Conservation (phyloP, 371 early-diverging fungal species). For the Chytridium lagenaria region DNA sequence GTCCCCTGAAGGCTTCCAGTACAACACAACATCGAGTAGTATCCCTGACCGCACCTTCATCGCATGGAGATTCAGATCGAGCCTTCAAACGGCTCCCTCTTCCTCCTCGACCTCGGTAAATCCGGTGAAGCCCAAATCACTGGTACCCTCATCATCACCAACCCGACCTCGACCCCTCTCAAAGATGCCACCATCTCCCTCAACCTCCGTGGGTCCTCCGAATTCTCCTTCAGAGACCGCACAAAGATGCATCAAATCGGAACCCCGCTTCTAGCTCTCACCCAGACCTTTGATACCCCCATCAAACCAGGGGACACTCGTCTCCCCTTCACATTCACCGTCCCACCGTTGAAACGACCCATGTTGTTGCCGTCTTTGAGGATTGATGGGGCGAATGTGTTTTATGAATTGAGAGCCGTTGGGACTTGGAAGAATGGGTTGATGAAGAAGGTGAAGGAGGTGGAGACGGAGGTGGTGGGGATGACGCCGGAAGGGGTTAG, state of each 20-base stretch:
- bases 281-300: too few relatives aligned
- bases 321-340: not conserved
- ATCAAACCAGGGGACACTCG: too few relatives aligned
- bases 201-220: not conserved
- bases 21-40: too few relatives aligned
- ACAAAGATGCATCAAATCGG: not conserved
- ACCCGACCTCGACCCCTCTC: not conserved
- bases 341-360: not conserved
- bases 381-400: not conserved
- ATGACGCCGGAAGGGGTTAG: too few relatives aligned
- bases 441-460: too few relatives aligned
- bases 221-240: not conserved
- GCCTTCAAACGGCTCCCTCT: not conserved
- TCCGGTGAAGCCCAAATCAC: not conserved
- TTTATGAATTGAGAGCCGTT: too few relatives aligned
- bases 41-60: too few relatives aligned
- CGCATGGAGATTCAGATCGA: conserved; percentile 6
- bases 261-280: not conserved
- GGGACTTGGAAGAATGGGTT: too few relatives aligned
- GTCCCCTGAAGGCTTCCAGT: too few relatives aligned
- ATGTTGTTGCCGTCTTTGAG: not conserved
- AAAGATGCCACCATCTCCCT: not conserved
- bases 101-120: not conserved
- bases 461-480: too few relatives aligned
- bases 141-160: not conserved